These are phyloP conservation scores for Apium graveolens DNA, from an alignment of 129 eudicot genomes.

Conservation along the genomic window DNA sequence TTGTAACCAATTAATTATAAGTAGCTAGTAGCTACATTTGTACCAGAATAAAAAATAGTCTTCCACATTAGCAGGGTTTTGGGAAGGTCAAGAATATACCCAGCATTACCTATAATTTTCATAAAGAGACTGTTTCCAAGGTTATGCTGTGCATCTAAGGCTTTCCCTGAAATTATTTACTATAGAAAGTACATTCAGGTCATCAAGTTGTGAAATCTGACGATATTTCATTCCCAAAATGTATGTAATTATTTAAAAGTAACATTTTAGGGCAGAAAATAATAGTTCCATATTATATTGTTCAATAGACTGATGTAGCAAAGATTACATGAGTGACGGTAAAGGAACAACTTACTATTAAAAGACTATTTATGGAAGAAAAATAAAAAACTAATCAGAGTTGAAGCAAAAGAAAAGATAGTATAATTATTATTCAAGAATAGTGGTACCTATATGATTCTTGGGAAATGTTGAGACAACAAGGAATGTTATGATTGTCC, in stretches of 20 bases:
- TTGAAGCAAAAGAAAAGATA: not conserved
- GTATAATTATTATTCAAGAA: not conserved
- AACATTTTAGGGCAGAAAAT: not conserved
- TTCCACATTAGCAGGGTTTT: not conserved
- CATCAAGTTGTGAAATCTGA: not conserved
- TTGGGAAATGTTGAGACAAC: constrained; percentile 71
- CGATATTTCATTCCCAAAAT: not conserved
- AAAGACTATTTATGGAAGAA: not conserved
- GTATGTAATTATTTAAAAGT: not conserved
- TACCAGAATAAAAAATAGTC: not conserved
- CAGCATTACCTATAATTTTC: not conserved
- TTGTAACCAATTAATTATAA: not conserved
- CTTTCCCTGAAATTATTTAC: not conserved
- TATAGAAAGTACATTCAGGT: not conserved
- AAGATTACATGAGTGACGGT: not conserved
- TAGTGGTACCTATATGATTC: constrained; percentile 69
- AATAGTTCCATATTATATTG: not conserved
- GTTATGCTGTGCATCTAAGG: not conserved
- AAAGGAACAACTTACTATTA: not conserved
- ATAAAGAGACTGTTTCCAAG: not conserved
- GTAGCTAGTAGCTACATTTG: not conserved
- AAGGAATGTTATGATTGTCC: constrained; percentile 52
- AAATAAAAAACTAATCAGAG: not conserved
- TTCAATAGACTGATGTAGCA: not conserved
- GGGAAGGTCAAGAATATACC: not conserved